Evolutionary conservation across 805 yeast species (phyloP).

Genomic region (Pichia occidentalis): DNA sequence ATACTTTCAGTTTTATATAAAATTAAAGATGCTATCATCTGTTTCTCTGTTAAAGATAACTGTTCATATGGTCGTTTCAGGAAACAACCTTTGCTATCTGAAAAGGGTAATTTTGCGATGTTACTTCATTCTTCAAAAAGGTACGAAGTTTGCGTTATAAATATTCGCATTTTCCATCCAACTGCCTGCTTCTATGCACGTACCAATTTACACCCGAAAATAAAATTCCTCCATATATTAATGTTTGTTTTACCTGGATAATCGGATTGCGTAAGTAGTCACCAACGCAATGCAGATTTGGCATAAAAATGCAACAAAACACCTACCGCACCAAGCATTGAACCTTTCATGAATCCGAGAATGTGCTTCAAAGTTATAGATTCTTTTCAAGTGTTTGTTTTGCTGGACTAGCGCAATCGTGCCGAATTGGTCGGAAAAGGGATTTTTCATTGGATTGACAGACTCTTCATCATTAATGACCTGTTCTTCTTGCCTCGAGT

Average conservation of each 20-base stretch:
- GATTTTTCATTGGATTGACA: not conserved
- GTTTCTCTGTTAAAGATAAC: too few species aligned
- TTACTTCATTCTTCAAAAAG: too few species aligned
- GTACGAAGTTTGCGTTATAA: too few species aligned
- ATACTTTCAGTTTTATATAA: too few species aligned
- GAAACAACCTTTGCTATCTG: conserved; percentile 6
- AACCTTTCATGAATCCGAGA: conserved; percentile 8
- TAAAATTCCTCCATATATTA: too few species aligned
- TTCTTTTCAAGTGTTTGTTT: not conserved
- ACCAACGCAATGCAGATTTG: conserved; percentile 15
- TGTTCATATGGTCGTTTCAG: too few species aligned
- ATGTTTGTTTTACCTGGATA: not conserved
- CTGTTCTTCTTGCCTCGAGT: not conserved
- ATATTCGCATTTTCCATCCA: not conserved
- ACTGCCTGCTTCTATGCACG: not conserved
- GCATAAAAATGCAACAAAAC: conserved; percentile 12
- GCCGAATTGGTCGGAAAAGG: not conserved
- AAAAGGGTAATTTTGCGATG: conserved; percentile 7
- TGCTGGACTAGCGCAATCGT: not conserved
- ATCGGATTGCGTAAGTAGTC: conserved; percentile 11
- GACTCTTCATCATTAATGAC: too few species aligned
- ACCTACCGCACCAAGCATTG: conserved; percentile 17
- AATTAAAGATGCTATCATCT: too few species aligned
- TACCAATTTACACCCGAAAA: too few species aligned
- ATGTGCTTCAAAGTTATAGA: conserved; percentile 15